Evolutionary conservation across 257 asterid species (phyloP).

Genomic region (Plectranthus barbatus): DNA sequence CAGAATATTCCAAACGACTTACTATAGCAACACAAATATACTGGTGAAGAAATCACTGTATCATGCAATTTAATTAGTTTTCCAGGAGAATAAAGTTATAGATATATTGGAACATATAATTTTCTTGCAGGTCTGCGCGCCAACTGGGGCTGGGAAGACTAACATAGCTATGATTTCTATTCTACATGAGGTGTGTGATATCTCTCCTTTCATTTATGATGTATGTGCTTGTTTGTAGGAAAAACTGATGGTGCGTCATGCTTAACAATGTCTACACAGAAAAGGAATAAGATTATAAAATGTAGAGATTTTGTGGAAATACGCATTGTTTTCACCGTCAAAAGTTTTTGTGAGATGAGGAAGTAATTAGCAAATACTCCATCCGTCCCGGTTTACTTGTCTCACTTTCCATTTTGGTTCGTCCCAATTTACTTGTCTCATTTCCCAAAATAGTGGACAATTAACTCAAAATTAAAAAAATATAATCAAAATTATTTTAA

Average conservation of each 20-base stretch:
- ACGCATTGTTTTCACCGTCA: neutral
- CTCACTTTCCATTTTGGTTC: too few relatives aligned
- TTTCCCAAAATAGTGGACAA: too few relatives aligned
- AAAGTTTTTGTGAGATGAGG: neutral
- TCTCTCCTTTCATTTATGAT: neutral
- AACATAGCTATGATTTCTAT: constrained; percentile 92
- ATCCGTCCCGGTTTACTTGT: too few relatives aligned
- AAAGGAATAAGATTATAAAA: neutral
- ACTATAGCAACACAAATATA: constrained; percentile 73
- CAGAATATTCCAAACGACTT: constrained; percentile 84
- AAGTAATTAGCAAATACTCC: neutral
- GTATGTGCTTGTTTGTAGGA: constrained; percentile 3
- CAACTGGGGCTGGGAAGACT: constrained; percentile 99
- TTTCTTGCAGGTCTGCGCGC: constrained; percentile 84
- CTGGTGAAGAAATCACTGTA: constrained; percentile 44
- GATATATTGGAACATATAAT: constrained; percentile 16
- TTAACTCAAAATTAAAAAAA: too few relatives aligned
- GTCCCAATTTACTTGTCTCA: too few relatives aligned
- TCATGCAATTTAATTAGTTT: neutral
- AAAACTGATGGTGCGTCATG: neutral
- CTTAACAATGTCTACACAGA: neutral
- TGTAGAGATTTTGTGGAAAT: neutral
- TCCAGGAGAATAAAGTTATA: constrained; percentile 17
- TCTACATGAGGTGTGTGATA: constrained; percentile 67
- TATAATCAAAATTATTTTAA: too few relatives aligned